Evolutionary conservation across 768 basidiomycete species (phyloP), one percentile per base, ranked within the genome.

Genomic region (Rhodotorula diobovata): DNA sequence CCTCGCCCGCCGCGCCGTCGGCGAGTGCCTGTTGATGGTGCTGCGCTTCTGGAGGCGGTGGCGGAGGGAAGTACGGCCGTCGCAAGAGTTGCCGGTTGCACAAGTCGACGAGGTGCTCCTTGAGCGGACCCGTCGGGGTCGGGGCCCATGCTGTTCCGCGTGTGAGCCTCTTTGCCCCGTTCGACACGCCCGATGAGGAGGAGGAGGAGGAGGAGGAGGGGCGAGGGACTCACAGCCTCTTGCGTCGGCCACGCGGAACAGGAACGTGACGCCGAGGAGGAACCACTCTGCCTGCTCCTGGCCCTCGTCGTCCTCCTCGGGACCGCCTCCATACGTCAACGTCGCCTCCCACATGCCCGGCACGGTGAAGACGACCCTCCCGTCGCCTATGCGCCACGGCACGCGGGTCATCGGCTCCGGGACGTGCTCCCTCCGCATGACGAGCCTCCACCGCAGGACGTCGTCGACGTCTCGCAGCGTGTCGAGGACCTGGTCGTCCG

Each of bases 361-460:
- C 4, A 88, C 88, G 35, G 83, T 86, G 79, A 92, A 96, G 78
- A 85, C 85, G 32, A 86, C 91, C 67, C 90, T 87, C 20, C 93
- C 94, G 73, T 88, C 86, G 71, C 87, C 85, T 72, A 91, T 89
- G 63, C 80, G 83, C 79, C 89, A 87, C 1, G 46, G 34, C 20
- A 46, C 35, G 56, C 82, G n/a, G 61, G 67, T 34, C 90, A 94
- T 89, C 78, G 92, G 90, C 30, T 89, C 83, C 2, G 93, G 93
- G 25, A 94, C 81, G 32, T 89, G 83, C 78, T 96, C 93, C 32
- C 85, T 82, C 82, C 90, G 86, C 65, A 71, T 67, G 48, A 89
- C 85, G 23, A 97, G 83, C 37, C 93, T 86, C 79, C 86, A 91
- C 14, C 88, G 87, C 72, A 94, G 88, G 18, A 86, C 85, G 74